A percentile compares a stretch with the other conserved stretches of the same genome.
Conservation (phyloP, 2,329 filamentous ascomycete species). For the Cladophialophora chaetospira region DNA sequence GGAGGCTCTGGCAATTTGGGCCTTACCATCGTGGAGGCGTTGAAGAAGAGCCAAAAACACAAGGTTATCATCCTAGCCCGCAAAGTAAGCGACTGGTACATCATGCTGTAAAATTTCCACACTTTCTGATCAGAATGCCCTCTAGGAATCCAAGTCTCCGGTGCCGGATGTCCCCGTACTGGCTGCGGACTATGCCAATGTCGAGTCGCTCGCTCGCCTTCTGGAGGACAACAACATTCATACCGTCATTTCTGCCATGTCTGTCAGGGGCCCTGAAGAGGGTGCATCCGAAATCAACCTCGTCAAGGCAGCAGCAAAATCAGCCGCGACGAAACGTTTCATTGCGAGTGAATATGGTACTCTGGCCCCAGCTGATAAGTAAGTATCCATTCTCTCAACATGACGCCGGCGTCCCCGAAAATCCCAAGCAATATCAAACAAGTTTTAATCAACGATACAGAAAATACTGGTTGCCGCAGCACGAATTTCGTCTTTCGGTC, state of each 20-base stretch:
- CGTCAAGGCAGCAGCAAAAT: slow-evolving; percentile 47
- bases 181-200: slow-evolving; percentile 40
- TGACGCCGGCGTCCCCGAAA: background rate
- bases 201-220: slow-evolving; percentile 33
- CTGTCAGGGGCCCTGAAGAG: slow-evolving; percentile 36
- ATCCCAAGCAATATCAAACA: background rate
- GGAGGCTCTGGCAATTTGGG: slow-evolving; percentile 53
- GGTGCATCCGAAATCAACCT: slow-evolving; percentile 46
- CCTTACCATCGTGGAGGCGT: slow-evolving; percentile 49
- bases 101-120: background rate
- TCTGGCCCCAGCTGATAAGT: background rate
- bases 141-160: slow-evolving; percentile 14
- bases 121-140: background rate
- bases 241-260: slow-evolving; percentile 49
- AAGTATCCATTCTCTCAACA: slow-evolving; percentile 9
- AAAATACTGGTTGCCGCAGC: slow-evolving; percentile 36
- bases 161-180: slow-evolving; percentile 29
- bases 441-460: background rate
- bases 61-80: slow-evolving; percentile 47
- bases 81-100: slow-evolving; percentile 36
- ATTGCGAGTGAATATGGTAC: slow-evolving; percentile 46
- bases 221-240: slow-evolving; percentile 46
- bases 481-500: slow-evolving; percentile 37
- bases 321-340: slow-evolving; percentile 43
- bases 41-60: slow-evolving; percentile 41